These are phyloP conservation scores for Juncus inflexus DNA, from an alignment of 176 grass and related monocot genomes.

Conservation along the genomic window DNA sequence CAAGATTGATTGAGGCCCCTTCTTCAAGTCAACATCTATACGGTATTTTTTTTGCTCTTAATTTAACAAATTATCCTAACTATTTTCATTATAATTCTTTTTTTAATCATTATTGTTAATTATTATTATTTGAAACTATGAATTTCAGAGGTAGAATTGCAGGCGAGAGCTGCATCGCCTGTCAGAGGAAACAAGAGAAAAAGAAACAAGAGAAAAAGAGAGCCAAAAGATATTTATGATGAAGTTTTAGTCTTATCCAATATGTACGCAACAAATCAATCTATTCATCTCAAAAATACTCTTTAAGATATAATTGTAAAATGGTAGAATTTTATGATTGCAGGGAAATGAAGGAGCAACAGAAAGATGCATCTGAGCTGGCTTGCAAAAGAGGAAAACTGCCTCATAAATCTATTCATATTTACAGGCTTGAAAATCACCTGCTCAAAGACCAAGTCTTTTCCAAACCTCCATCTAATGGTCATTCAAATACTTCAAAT, in stretches of 20 bases:
- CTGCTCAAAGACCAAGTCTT: slow-evolving; percentile 45
- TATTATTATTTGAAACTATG: too few species aligned
- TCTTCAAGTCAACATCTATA: too few species aligned
- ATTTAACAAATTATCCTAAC: too few species aligned
- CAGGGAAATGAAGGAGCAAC: slow-evolving; percentile 26
- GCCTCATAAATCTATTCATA: slow-evolving; percentile 44
- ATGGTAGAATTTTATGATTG: slow-evolving; percentile 1
- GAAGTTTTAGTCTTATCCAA: slow-evolving; percentile 47
- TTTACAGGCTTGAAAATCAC: slow-evolving; percentile 43
- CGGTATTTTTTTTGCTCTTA: too few species aligned
- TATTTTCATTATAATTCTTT: too few species aligned
- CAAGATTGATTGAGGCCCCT: too few species aligned
- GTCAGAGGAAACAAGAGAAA: slow-evolving; percentile 36
- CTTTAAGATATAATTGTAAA: slow-evolving; percentile 6
- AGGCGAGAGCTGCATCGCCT: slow-evolving; percentile 47
- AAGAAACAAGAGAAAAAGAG: slow-evolving; percentile 20
- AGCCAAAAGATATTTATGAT: slow-evolving; percentile 28
- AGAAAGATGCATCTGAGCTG: slow-evolving; percentile 27
- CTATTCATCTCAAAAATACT: slow-evolving; percentile 11
- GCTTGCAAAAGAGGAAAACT: slow-evolving; percentile 58
- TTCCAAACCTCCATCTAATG: slow-evolving; percentile 41
- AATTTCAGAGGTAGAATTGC: background rate
- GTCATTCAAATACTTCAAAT: background rate
- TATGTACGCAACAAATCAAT: slow-evolving; percentile 39
- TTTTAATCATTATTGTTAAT: too few species aligned